A percentile compares a stretch with the other conserved stretches of the same genome.
phyloP scores from a whole-genome alignment of 2,329 filamentous ascomycete species.

The Fusarium bulbicola region DNA sequence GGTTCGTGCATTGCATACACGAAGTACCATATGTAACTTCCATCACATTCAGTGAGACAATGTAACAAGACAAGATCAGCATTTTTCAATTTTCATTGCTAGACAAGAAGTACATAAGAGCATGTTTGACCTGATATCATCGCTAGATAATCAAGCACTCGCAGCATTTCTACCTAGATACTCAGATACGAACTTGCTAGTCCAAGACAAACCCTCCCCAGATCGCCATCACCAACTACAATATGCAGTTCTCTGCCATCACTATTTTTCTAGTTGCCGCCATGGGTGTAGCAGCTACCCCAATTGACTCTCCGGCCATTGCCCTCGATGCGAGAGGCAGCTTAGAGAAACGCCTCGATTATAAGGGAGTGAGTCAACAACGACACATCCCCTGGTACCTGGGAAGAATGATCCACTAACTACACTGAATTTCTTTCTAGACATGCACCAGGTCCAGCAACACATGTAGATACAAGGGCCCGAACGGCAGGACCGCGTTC shows the following conservation, averaged over 20 bases:
- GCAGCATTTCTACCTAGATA: background rate
- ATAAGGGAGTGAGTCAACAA: background rate
- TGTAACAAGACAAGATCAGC: background rate
- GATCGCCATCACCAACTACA: background rate
- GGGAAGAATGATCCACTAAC: accelerated
- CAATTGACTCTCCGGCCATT: background rate
- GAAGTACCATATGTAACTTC: background rate
- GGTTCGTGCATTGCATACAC: background rate
- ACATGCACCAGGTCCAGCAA: background rate
- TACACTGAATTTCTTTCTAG: background rate
- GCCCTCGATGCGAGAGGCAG: background rate
- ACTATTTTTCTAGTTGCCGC: background rate
- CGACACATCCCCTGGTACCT: accelerated
- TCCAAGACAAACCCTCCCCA: background rate
- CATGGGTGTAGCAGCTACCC: background rate
- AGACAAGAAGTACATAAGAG: background rate
- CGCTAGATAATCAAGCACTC: background rate
- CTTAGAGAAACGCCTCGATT: background rate
- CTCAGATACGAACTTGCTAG: background rate
- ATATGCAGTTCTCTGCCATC: background rate
- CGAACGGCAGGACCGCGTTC: background rate
- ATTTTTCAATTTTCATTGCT: accelerated
- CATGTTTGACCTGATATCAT: background rate
- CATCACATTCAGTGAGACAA: background rate
- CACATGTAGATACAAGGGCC: background rate